A percentile compares a stretch with the other conserved stretches of the same genome.
phyloP scores from a whole-genome alignment of 1,284 basidiomycete species.

The Tylopilus sp. region DNA sequence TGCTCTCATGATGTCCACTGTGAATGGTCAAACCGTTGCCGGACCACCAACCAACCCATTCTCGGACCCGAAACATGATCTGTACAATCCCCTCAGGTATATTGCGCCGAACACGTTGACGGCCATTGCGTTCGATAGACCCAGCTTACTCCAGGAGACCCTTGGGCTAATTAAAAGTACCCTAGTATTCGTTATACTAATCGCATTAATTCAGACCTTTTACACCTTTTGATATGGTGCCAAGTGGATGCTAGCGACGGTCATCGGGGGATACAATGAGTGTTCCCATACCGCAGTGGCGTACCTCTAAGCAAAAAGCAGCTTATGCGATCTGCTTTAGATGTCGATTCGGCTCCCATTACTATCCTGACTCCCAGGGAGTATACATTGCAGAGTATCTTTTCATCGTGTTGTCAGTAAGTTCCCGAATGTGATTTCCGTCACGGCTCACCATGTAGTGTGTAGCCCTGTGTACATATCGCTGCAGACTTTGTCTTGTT shows the following conservation, averaged over 20 bases:
- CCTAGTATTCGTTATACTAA: conserved; percentile 39
- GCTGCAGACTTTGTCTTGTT: conserved; percentile 70
- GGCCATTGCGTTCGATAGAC: conserved; percentile 49
- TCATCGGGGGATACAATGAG: conserved; percentile 61
- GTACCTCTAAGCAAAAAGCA: conserved; percentile 26
- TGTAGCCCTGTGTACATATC: conserved; percentile 65
- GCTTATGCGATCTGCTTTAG: conserved; percentile 52
- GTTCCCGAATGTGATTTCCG: background rate
- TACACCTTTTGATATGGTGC: conserved; percentile 49
- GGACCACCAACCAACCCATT: conserved; percentile 37
- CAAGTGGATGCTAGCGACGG: conserved; percentile 61
- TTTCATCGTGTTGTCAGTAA: conserved; percentile 63
- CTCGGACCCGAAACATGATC: conserved; percentile 51
- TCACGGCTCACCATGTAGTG: background rate
- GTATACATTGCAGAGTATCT: conserved; percentile 60
- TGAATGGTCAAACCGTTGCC: background rate
- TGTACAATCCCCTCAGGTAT: conserved; percentile 56
- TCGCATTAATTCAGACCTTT: conserved; percentile 49
- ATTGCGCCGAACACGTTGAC: conserved; percentile 58
- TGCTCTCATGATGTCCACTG: background rate
- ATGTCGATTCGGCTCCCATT: conserved; percentile 33
- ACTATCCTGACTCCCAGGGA: conserved; percentile 38
- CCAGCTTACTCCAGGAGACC: background rate
- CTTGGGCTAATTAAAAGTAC: background rate
- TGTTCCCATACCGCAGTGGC: background rate